Evolutionary conservation across 2,329 filamentous ascomycete genomes (phyloP).

Genomic region (Drechslerella coelobrocha): DNA sequence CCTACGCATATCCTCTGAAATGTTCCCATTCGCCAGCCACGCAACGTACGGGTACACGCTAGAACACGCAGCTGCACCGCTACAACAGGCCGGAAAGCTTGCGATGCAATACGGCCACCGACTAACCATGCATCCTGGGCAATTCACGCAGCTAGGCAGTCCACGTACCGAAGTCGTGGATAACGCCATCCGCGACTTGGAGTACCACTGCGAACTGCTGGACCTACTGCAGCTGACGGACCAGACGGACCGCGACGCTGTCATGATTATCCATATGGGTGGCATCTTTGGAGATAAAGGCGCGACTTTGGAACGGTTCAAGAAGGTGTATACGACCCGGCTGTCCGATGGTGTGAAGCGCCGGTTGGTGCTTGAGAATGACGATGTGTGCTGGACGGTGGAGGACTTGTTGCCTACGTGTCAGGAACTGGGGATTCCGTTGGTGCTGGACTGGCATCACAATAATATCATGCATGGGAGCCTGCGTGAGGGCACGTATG

Average conservation of each 20-base stretch:
- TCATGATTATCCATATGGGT: conserved; percentile 95
- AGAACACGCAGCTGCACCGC: conserved; percentile 78
- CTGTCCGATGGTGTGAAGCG: conserved; percentile 75
- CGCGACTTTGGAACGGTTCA: conserved; percentile 78
- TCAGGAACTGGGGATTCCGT: conserved; percentile 89
- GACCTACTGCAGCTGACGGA: conserved; percentile 76
- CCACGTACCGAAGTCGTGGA: conserved; percentile 78
- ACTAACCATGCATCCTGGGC: conserved; percentile 87
- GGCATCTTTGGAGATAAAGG: conserved; percentile 86
- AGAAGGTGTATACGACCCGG: conserved; percentile 70
- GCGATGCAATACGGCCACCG: conserved; percentile 81
- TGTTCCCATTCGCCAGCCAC: conserved; percentile 96
- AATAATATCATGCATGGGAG: conserved; percentile 86
- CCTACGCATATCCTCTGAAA: conserved; percentile 88
- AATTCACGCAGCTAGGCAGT: conserved; percentile 89
- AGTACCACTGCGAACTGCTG: conserved; percentile 87
- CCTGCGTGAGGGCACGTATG: conserved; percentile 81
- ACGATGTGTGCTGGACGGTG: conserved; percentile 90
- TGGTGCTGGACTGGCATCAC: conserved; percentile 92
- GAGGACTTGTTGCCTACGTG: conserved; percentile 89
- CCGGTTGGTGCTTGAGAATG: conserved; percentile 87
- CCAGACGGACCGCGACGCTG: conserved; percentile 81
- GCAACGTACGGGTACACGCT: conserved; percentile 84
- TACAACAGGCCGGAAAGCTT: conserved; percentile 78
- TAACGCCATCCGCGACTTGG: conserved; percentile 78